Evolutionary conservation across 768 basidiomycete species (phyloP).

Genomic region (Kwoniella bestiolae): DNA sequence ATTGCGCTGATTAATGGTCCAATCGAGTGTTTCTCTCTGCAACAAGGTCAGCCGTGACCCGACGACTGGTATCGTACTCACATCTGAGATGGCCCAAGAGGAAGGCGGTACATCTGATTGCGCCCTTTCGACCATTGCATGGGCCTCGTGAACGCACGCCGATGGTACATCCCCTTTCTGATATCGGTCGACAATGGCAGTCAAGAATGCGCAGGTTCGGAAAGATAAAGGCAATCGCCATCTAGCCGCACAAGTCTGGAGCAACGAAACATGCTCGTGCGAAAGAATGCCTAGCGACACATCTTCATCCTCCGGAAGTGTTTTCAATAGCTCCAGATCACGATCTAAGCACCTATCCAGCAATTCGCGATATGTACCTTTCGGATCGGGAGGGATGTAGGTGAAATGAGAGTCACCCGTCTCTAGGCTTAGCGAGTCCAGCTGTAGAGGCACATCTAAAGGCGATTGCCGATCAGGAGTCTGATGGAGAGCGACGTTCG

Average conservation of each 20-base stretch:
- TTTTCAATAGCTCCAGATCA: conserved; percentile 87
- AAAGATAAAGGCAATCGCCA: conserved; percentile 87
- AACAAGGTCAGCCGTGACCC: conserved; percentile 8
- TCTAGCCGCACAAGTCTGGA: conserved; percentile 82
- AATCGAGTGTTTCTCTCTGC: conserved; percentile 25
- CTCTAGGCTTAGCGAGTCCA: conserved; percentile 16
- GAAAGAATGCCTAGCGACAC: conserved; percentile 92
- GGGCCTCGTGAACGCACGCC: conserved; percentile 90
- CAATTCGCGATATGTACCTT: conserved; percentile 80
- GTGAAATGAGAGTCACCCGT: conserved; percentile 68
- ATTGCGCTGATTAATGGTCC: conserved; percentile 21
- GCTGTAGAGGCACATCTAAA: conserved; percentile 21
- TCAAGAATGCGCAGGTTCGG: conserved; percentile 77
- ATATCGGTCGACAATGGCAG: conserved; percentile 82
- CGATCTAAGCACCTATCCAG: conserved; percentile 78
- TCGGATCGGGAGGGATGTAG: conserved; percentile 86
- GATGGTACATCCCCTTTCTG: conserved; percentile 88
- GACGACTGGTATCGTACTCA: conserved; percentile 60
- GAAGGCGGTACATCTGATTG: conserved; percentile 72
- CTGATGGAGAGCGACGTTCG: conserved; percentile 72
- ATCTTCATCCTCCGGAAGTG: conserved; percentile 86
- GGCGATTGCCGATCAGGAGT: conserved; percentile 30
- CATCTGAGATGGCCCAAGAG: conserved; percentile 80
- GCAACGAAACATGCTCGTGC: conserved; percentile 73
- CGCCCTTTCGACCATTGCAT: conserved; percentile 72